Evolutionary conservation across 169 alveolate genomes (phyloP).

Genomic region (Perkinsus chesapeaki): DNA sequence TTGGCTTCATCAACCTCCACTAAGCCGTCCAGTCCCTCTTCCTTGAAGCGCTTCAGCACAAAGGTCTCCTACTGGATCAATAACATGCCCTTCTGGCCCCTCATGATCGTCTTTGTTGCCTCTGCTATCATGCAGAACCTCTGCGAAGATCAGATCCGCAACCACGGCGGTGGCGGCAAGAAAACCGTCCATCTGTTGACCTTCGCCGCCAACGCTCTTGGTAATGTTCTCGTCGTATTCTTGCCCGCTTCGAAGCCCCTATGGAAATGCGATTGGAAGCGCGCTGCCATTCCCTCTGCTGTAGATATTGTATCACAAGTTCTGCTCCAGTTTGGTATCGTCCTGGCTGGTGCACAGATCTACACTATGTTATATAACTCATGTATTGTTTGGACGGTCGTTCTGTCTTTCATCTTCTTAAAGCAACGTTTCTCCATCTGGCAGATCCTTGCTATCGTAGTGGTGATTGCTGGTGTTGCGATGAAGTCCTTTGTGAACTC

Average conservation of each 20-base stretch:
- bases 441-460: not conserved
- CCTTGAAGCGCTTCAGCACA: too few species aligned
- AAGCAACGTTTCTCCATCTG: not conserved
- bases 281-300: not conserved
- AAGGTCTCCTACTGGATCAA: not conserved
- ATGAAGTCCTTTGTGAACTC: not conserved
- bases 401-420: not conserved
- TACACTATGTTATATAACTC: not conserved
- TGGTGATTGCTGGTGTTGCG: not conserved
- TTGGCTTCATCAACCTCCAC: too few species aligned
- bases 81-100: not conserved
- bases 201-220: not conserved
- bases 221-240: not conserved
- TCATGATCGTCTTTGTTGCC: not conserved
- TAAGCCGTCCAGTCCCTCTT: too few species aligned
- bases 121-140: not conserved
- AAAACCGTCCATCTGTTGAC: not conserved
- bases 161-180: not conserved
- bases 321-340: not conserved
- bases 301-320: not conserved
- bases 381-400: not conserved
- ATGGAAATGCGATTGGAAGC: not conserved
- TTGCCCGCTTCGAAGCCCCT: not conserved
- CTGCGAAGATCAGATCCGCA: not conserved
- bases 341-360: not conserved